Percentiles rank a stretch among this genome's conserved stretches.
Conservation (phyloP, 305 asterid species). For the Fraxinus greggii region DNA sequence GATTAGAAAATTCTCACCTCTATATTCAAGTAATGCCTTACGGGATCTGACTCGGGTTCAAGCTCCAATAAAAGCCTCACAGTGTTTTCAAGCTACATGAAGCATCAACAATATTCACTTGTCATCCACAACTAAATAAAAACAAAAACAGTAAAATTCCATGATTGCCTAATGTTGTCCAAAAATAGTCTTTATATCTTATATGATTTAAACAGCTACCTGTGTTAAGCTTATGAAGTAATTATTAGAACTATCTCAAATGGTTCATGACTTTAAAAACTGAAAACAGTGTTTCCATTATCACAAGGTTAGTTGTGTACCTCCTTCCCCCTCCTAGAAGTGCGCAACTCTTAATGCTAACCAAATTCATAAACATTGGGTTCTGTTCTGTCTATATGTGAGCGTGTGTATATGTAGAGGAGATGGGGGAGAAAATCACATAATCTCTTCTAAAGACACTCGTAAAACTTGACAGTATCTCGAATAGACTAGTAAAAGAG, state of each 20-base stretch:
- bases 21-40: constrained; percentile 83
- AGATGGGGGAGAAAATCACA: background rate
- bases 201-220: background rate
- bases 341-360: background rate
- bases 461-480: background rate
- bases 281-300: background rate
- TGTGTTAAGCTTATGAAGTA: background rate
- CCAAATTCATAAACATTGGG: background rate
- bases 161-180: constrained; percentile 8
- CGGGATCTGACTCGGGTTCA: constrained; percentile 97
- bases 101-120: constrained; percentile 29
- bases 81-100: constrained; percentile 89
- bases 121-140: constrained; percentile 14
- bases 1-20: constrained; percentile 56
- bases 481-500: constrained; percentile 10
- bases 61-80: constrained; percentile 93
- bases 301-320: background rate
- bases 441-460: background rate
- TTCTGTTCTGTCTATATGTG: background rate
- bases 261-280: background rate
- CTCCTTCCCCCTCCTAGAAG: background rate
- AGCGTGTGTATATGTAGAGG: background rate
- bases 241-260: background rate
- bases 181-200: background rate
- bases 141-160: background rate